Percentiles rank a stretch among this genome's conserved stretches.
Evolutionary conservation across 768 basidiomycete species (phyloP).

Genomic region (Thelephora ganbajun): DNA sequence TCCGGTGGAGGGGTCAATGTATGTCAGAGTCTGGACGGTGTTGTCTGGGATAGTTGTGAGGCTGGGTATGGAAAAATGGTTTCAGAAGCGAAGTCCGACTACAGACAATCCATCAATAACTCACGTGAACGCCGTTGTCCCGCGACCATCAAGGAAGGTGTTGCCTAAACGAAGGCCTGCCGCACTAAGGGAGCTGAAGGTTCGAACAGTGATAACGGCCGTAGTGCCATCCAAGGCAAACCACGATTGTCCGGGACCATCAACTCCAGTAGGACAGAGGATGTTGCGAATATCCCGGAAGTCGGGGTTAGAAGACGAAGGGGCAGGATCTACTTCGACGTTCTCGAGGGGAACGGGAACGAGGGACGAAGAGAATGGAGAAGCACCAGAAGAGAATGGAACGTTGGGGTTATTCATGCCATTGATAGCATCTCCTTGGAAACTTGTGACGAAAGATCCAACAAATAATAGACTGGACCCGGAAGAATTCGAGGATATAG

Average conservation of each 20-base stretch:
- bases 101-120: conserved; percentile 12
- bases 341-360: conserved; percentile 62
- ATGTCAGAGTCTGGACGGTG: conserved; percentile 59
- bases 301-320: conserved; percentile 43
- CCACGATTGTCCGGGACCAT: conserved; percentile 77
- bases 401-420: conserved; percentile 76
- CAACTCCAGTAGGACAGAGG: conserved; percentile 77
- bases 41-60: conserved; percentile 86
- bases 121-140: conserved; percentile 84
- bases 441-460: conserved; percentile 75
- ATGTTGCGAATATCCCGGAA: conserved; percentile 55
- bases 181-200: conserved; percentile 60
- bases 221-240: conserved; percentile 57
- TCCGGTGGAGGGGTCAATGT: conserved; percentile 61
- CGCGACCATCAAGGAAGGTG: conserved; percentile 67
- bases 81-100: conserved; percentile 1
- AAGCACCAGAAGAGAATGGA: conserved; percentile 68
- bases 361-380: conserved; percentile 80
- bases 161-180: conserved; percentile 85
- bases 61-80: conserved; percentile 25
- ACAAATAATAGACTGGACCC: conserved; percentile 70
- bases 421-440: conserved; percentile 42
- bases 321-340: conserved; percentile 43
- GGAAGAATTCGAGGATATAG: conserved; percentile 65
- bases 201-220: conserved; percentile 64